Conservation (phyloP, 2,329 filamentous ascomycete species). For the Cladosporium sp. region DNA sequence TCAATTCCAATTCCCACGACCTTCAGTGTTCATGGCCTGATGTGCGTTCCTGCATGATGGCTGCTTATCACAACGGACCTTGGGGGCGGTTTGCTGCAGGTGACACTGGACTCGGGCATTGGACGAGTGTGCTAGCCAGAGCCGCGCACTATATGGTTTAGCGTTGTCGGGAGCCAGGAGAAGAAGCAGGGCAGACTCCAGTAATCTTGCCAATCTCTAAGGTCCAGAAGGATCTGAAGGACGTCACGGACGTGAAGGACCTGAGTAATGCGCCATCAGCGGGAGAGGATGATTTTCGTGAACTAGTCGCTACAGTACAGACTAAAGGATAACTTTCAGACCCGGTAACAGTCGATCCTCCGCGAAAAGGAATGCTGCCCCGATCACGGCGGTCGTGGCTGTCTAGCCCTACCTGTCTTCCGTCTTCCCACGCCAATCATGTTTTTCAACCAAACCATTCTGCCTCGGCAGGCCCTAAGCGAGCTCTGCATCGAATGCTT, state of each 20-base stretch:
- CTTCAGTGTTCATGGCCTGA: not conserved
- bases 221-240: conserved; percentile 1
- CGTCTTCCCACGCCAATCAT: not conserved
- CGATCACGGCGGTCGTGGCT: not conserved
- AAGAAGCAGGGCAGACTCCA: not conserved
- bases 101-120: not conserved
- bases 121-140: not conserved
- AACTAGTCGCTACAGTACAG: not conserved
- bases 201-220: not conserved
- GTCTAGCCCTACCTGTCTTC: not conserved
- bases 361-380: not conserved
- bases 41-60: not conserved
- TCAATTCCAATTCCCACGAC: not conserved
- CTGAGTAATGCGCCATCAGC: not conserved
- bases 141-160: not conserved
- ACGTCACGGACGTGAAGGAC: no score
- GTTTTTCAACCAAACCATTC: not conserved
- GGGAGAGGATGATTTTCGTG: not conserved
- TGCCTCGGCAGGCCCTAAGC: not conserved
- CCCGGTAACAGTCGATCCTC: not conserved
- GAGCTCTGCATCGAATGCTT: not conserved
- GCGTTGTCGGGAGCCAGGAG: not conserved
- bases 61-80: not conserved
- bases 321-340: not conserved
- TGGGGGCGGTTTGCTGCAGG: not conserved